Evolutionary conservation across 257 asterid genomes (phyloP), one percentile per base, ranked within the genome.

Genomic region (Nicotiana tomentosiformis): DNA sequence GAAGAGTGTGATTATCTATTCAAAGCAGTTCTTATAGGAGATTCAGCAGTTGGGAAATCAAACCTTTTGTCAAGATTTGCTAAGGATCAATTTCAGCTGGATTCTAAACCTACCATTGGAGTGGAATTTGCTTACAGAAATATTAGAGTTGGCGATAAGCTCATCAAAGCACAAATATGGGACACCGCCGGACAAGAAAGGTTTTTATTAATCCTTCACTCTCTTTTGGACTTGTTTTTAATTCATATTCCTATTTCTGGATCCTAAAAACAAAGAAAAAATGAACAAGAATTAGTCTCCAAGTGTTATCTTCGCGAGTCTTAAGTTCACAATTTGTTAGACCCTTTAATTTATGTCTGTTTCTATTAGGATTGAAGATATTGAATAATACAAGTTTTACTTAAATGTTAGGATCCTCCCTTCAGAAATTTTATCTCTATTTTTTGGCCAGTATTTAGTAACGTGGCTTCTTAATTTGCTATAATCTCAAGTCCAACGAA

Each of bases 131-230:
- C 98, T 67, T 92, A 93, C 62, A 88, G 92, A 87, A 91, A 87
- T 88, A 86, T 94, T 16, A 85, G 87, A 77, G 90, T 94, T 2
- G 97, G 90, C 9, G 97, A 90, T 84, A 94, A 94, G 88, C 88
- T 90, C 80, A 81, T 94, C 93, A 94, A 94, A 87, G 97, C 98
- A 79, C 98, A 94, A 88, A 90, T 94, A 84, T 94, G 98, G 98
- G 98, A 94, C 55, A 94, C 98, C 5, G 98, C 98, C 16, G 98
- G 98, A 72, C 98, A 94, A 90, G 98, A 94, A 85, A 93, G 98
- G 98, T 93, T 7, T 35, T 64, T 9, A 23, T 46, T 46, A 37
- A 56, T 55, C 3, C 49, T 66, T 67, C 78, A 62, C 8, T 35
- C 4, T 16, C 51, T 15, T 33, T 49, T 23, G 74, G 26, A 2